These are phyloP conservation scores for Pythium dissotocum DNA, from an alignment of 352 stramenopile species.

Conservation along the genomic window DNA sequence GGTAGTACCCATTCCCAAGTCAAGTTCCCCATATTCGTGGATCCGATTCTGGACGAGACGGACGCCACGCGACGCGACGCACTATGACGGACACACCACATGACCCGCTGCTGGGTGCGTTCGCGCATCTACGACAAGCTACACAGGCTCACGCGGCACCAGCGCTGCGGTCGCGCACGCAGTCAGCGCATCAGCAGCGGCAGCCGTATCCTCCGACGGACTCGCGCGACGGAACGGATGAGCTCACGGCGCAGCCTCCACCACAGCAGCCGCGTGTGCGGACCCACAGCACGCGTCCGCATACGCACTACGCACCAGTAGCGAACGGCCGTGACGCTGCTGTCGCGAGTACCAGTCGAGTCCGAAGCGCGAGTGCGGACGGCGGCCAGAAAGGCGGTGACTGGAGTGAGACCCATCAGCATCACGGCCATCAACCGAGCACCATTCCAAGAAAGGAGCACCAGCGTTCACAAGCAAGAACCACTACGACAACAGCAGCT, in stretches of 20 bases:
- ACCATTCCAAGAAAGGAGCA: not conserved
- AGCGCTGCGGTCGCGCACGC: not conserved
- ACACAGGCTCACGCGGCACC: not conserved
- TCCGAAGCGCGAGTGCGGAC: not conserved
- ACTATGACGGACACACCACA: not conserved
- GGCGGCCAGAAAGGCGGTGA: not conserved
- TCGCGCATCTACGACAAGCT: not conserved
- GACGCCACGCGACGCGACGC: not conserved
- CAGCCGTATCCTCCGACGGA: not conserved
- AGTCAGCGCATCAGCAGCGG: not conserved
- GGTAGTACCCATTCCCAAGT: not conserved
- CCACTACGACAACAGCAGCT: too few species aligned
- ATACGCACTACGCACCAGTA: not conserved
- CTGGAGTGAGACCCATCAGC: not conserved
- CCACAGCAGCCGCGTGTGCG: not conserved
- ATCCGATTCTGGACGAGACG: not conserved
- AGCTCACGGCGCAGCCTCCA: not conserved
- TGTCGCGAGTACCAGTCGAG: too few species aligned
- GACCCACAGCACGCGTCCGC: not conserved
- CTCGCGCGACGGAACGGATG: not conserved
- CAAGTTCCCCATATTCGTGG: not conserved
- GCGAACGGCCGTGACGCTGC: not conserved
- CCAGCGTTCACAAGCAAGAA: not conserved
- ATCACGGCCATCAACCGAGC: not conserved
- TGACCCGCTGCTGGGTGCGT: not conserved